phyloP scores from a whole-genome alignment of 2,329 filamentous ascomycete genomes.

The Penicillium sp. region DNA sequence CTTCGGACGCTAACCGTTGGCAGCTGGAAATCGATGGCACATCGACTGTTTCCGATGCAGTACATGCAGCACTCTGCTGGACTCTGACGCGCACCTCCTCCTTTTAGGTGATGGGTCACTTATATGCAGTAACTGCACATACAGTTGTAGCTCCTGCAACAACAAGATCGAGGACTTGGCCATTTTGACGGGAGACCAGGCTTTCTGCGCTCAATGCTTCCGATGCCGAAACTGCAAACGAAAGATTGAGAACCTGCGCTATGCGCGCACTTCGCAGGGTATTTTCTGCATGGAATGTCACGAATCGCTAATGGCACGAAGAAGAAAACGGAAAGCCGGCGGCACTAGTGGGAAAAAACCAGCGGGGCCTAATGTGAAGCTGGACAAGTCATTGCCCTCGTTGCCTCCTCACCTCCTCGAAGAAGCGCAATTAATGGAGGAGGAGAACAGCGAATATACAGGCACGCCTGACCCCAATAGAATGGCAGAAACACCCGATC shows the following conservation, averaged over 20 bases:
- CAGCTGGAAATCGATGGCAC: conserved; percentile 96
- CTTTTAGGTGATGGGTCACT: conserved; percentile 95
- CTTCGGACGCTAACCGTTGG: conserved; percentile 28
- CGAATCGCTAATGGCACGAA: conserved; percentile 89
- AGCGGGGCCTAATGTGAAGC: conserved; percentile 57
- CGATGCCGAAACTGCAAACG: conserved; percentile 96
- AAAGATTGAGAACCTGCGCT: conserved; percentile 97
- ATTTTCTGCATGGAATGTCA: conserved; percentile 99
- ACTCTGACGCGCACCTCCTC: conserved; percentile 95
- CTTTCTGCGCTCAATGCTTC: conserved; percentile 96
- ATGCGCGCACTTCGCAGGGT: conserved; percentile 94
- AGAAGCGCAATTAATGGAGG: conserved; percentile 60
- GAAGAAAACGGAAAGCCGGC: conserved; percentile 79
- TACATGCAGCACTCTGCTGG: conserved; percentile 89
- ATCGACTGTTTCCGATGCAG: conserved; percentile 98
- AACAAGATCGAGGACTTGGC: conserved; percentile 99
- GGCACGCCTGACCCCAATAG: conserved; percentile 48
- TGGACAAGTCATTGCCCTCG: conserved; percentile 90
- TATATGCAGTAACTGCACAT: conserved; percentile 99
- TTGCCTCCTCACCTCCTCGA: conserved; percentile 71
- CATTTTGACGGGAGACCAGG: conserved; percentile 95
- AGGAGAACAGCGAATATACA: conserved; percentile 62
- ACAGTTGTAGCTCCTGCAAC: conserved; percentile 93
- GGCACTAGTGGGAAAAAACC: conserved; percentile 40
- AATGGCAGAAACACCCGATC: conserved; percentile 21